A percentile compares a stretch with the other conserved stretches of the same genome.
phyloP scores from a whole-genome alignment of 2,329 filamentous ascomycete species.

The Aspergillus clavatus region DNA sequence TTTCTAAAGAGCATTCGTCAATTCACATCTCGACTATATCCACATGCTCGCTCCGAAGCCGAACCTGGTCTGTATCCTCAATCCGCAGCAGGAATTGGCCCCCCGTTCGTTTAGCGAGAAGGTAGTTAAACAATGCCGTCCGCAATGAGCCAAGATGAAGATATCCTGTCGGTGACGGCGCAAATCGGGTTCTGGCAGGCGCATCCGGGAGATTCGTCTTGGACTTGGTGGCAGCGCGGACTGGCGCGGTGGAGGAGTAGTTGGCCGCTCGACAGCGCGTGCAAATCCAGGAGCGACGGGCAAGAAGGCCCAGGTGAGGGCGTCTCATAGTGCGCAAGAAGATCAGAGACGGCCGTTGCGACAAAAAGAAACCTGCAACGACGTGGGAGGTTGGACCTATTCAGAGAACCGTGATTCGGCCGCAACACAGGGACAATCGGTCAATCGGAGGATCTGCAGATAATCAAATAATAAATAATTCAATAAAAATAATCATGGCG shows the following conservation, averaged over 20 bases:
- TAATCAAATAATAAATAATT: no score
- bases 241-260: slow-evolving; percentile 25
- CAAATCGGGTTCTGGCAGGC: slow-evolving; percentile 78
- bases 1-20: slow-evolving; percentile 58
- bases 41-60: slow-evolving; percentile 15
- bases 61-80: slow-evolving; percentile 90
- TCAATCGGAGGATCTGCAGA: not conserved
- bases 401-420: not conserved
- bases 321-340: slow-evolving; percentile 24
- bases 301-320: slow-evolving; percentile 18
- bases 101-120: slow-evolving; percentile 80
- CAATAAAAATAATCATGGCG: no score
- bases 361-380: no score
- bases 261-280: slow-evolving; percentile 29
- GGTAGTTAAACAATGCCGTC: slow-evolving; percentile 92
- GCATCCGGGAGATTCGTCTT: slow-evolving; percentile 42
- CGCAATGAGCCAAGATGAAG: slow-evolving; percentile 86
- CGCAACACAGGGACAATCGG: not conserved
- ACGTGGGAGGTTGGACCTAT: no score
- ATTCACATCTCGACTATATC: not conserved
- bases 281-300: slow-evolving; percentile 35
- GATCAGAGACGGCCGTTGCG: not conserved
- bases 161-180: slow-evolving; percentile 90
- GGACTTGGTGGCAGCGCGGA: slow-evolving; percentile 23
- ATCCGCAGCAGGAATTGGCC: slow-evolving; percentile 88